Percentiles rank a stretch among this genome's conserved stretches.
phyloP scores from a whole-genome alignment of 2,329 filamentous ascomycete genomes.

The Emericellopsis cladophorae region DNA sequence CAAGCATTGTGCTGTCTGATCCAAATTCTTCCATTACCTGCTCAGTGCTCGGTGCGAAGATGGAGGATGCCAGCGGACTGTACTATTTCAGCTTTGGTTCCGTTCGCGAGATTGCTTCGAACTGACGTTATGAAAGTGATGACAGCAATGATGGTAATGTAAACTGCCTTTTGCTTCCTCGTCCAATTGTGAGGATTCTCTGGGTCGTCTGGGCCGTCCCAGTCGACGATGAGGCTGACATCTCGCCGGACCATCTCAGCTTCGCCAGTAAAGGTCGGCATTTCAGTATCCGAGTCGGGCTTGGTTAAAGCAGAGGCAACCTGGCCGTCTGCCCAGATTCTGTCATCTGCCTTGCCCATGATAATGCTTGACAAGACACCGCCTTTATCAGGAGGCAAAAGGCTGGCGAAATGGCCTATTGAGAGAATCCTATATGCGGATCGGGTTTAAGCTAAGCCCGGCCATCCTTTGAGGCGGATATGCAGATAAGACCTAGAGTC shows the following conservation, averaged over 20 bases:
- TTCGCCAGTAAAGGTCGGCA: too few species aligned
- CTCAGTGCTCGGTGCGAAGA: constrained; percentile 8
- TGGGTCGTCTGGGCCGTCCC: constrained; percentile 42
- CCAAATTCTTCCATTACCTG: constrained; percentile 37
- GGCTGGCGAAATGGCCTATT: too few species aligned
- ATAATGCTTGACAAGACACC: too few species aligned
- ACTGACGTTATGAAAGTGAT: constrained; percentile 12
- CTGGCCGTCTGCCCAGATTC: too few species aligned
- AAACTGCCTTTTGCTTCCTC: constrained; percentile 24
- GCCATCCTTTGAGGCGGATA: too few species aligned
- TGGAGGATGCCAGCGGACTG: not conserved
- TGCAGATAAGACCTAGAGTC: too few species aligned
- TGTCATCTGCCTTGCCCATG: too few species aligned
- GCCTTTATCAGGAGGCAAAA: too few species aligned
- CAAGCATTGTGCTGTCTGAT: constrained; percentile 27
- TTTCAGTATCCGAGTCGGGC: too few species aligned
- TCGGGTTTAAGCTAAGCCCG: too few species aligned
- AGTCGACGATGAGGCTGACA: constrained; percentile 33
- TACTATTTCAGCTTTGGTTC: not conserved
- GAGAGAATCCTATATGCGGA: too few species aligned
- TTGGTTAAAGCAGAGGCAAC: too few species aligned
- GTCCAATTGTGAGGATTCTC: constrained; percentile 61
- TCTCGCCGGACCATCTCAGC: not conserved
- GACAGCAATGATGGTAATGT: constrained; percentile 17
- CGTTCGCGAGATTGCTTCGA: not conserved